phyloP scores from a whole-genome alignment of 1,139 yeast genomes.

The Pichia inconspicua region DNA sequence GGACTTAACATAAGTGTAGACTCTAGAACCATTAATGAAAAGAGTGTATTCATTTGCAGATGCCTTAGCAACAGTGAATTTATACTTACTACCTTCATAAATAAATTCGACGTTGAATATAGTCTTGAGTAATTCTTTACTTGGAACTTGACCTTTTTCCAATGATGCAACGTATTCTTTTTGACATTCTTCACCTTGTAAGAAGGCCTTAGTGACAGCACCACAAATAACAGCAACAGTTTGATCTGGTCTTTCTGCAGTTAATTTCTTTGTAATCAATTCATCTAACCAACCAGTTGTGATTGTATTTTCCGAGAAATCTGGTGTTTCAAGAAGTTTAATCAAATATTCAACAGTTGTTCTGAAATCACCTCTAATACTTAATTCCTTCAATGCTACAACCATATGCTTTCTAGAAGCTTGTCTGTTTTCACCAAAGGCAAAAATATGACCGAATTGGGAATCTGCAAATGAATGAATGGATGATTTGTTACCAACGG shows the following conservation, averaged over 20 bases:
- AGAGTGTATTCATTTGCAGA: slow-evolving; percentile 78
- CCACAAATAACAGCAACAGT: slow-evolving; percentile 90
- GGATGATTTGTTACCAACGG: slow-evolving; percentile 93
- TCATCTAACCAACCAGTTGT: slow-evolving; percentile 99
- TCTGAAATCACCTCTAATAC: slow-evolving; percentile 96
- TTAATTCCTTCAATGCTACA: slow-evolving; percentile 90
- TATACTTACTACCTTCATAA: slow-evolving; percentile 87
- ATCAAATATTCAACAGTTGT: slow-evolving; percentile 96
- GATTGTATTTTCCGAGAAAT: slow-evolving; percentile 89
- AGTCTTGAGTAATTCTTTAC: slow-evolving; percentile 70
- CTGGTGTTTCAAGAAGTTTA: slow-evolving; percentile 91
- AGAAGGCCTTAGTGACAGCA: slow-evolving; percentile 90
- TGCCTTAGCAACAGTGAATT: slow-evolving; percentile 91
- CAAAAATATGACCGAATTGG: slow-evolving; percentile 97
- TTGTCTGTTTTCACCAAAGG: slow-evolving; percentile 97
- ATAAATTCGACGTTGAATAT: slow-evolving; percentile 90
- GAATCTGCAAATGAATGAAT: slow-evolving; percentile 97
- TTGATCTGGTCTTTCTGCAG: slow-evolving; percentile 95
- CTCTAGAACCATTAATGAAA: slow-evolving; percentile 88
- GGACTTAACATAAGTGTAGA: slow-evolving; percentile 77
- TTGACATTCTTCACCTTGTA: slow-evolving; percentile 66
- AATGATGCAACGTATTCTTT: slow-evolving; percentile 62
- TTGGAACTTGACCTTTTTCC: slow-evolving; percentile 93
- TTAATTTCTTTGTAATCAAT: slow-evolving; percentile 81
- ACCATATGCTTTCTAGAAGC: slow-evolving; percentile 98